phyloP scores from a whole-genome alignment of 2,329 filamentous ascomycete species.

The Colletotrichum scovillei region DNA sequence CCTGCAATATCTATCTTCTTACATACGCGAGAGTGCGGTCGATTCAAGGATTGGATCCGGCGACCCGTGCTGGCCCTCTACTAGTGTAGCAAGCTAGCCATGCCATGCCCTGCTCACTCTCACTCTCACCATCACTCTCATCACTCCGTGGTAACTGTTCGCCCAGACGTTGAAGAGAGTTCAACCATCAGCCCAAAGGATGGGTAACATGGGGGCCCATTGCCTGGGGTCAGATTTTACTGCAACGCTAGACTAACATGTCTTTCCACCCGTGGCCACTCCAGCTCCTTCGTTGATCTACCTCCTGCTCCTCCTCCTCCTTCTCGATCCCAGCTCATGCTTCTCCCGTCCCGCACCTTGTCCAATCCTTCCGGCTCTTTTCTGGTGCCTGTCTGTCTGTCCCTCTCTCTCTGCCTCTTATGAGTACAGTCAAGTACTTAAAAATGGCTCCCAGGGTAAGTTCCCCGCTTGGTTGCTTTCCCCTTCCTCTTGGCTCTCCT shows the following conservation, averaged over 20 bases:
- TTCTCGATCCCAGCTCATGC: background rate
- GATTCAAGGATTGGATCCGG: conserved; percentile 20
- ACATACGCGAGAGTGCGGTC: background rate
- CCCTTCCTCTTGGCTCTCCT: conserved; percentile 1
- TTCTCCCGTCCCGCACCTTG: conserved; percentile 2
- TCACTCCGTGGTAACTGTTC: background rate
- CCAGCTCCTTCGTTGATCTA: conserved; percentile 18
- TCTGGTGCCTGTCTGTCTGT: background rate
- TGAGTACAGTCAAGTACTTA: conserved; percentile 22
- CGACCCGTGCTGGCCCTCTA: background rate
- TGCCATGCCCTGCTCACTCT: conserved; percentile 3
- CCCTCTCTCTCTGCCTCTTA: background rate
- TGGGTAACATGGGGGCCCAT: conserved; percentile 19
- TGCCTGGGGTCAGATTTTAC: conserved; percentile 10
- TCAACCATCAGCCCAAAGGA: conserved; percentile 23
- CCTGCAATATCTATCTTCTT: conserved; percentile 5
- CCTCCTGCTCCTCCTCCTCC: background rate
- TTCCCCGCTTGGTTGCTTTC: background rate
- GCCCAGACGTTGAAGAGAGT: background rate
- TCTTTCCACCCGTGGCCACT: conserved; percentile 10
- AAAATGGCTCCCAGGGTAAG: conserved; percentile 29
- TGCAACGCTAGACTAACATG: conserved; percentile 5
- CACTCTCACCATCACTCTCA: background rate
- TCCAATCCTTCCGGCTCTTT: conserved; percentile 5
- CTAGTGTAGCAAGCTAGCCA: conserved; percentile 17